Conservation (phyloP, 75 land plant species). For the Cryptomeria japonica region DNA sequence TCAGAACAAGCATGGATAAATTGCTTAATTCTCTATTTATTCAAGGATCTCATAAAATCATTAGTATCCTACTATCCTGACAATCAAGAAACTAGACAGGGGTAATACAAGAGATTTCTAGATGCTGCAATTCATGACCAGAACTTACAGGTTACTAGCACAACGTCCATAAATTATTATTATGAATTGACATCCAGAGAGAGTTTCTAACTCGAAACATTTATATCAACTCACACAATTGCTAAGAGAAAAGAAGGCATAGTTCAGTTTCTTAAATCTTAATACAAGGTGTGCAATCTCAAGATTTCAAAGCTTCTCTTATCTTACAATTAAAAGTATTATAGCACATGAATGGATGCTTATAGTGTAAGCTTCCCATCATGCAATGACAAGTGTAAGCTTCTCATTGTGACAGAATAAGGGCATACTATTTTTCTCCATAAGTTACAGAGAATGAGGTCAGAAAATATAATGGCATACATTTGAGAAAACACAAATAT, state of each 20-base stretch:
- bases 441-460: neutral
- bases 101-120: neutral
- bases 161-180: neutral
- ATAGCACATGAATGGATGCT: neutral
- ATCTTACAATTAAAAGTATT: too few species aligned
- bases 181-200: neutral
- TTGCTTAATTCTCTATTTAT: neutral
- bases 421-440: neutral
- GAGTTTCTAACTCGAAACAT: neutral
- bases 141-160: too few species aligned
- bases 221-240: neutral
- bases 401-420: neutral
- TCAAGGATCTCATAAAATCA: neutral
- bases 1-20: neutral
- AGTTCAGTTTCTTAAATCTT: too few species aligned
- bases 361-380: neutral
- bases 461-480: neutral
- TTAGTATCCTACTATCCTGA: too few species aligned
- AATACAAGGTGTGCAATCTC: too few species aligned
- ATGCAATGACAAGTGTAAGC: neutral
- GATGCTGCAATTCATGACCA: neutral
- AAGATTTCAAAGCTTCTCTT: too few species aligned
- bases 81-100: neutral
- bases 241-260: neutral
- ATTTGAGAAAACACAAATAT: neutral